phyloP scores from a whole-genome alignment of 2,329 filamentous ascomycete species.

The Sclerotinia subarctica region DNA sequence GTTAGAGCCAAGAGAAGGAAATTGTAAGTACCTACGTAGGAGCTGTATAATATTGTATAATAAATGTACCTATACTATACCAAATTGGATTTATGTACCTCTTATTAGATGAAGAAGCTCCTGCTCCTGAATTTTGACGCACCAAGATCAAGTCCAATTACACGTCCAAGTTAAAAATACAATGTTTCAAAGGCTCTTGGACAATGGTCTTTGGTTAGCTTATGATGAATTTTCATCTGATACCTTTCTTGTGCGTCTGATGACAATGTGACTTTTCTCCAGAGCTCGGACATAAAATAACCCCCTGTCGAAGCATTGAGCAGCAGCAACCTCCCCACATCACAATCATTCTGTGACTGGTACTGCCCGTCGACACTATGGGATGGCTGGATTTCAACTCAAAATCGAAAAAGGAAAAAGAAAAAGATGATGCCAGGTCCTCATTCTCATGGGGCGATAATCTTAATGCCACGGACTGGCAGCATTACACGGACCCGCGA shows the following conservation, averaged over 20 bases:
- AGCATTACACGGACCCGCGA: constrained; percentile 52
- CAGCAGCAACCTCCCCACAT: constrained; percentile 14
- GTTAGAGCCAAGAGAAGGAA: constrained; percentile 34
- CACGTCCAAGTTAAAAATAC: not conserved
- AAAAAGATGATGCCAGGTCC: constrained; percentile 37
- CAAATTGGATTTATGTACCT: not conserved
- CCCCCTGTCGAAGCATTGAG: constrained; percentile 9
- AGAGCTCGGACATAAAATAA: constrained; percentile 15
- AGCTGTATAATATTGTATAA: constrained; percentile 8
- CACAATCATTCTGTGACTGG: not conserved
- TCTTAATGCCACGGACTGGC: constrained; percentile 51
- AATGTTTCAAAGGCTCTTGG: not conserved
- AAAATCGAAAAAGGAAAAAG: constrained; percentile 30
- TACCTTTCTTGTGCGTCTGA: not conserved
- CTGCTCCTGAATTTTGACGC: not conserved
- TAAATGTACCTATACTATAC: not conserved
- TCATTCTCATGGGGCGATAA: constrained; percentile 43
- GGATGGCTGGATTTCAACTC: constrained; percentile 49
- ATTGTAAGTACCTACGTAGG: constrained; percentile 12
- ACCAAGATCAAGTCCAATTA: not conserved
- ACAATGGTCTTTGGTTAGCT: not conserved
- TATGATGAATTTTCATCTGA: constrained; percentile 3
- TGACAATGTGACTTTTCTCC: not conserved
- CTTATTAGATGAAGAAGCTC: not conserved
- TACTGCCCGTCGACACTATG: constrained; percentile 39